Evolutionary conservation across 202 grass and related monocot genomes (phyloP).

Genomic region (Digitaria exilis): DNA sequence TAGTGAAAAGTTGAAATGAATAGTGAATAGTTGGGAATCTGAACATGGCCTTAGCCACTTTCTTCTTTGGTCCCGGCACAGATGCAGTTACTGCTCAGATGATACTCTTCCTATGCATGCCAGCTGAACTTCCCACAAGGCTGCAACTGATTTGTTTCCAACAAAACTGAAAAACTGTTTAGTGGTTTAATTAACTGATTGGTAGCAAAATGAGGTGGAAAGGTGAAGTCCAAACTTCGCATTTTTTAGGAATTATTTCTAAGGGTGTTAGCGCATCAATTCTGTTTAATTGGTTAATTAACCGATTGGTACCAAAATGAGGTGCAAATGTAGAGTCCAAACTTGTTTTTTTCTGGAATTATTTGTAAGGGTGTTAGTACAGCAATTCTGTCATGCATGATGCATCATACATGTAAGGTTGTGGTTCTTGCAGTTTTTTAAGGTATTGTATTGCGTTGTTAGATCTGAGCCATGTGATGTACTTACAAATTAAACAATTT

Average conservation of each 20-base stretch:
- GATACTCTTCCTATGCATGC: background rate
- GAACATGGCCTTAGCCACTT: conserved; percentile 32
- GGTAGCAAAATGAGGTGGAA: background rate
- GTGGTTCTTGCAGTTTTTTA: conserved; percentile 9
- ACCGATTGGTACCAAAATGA: background rate
- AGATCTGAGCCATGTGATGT: conserved; percentile 8
- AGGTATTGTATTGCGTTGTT: background rate
- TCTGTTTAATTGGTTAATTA: background rate
- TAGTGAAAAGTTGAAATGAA: no score
- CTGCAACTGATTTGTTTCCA: background rate
- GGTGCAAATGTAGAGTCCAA: background rate
- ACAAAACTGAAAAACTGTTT: background rate
- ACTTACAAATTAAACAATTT: background rate
- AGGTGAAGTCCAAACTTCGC: background rate
- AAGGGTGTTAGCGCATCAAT: background rate
- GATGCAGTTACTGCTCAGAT: background rate
- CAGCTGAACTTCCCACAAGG: background rate
- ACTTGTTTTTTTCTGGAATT: background rate
- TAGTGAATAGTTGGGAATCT: no score
- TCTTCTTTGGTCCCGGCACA: conserved; percentile 11
- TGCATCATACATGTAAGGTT: background rate
- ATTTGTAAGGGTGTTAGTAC: background rate
- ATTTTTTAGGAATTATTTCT: background rate
- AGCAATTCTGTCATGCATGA: background rate
- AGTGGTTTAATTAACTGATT: background rate